Percentiles rank a stretch among this genome's conserved stretches.
Evolutionary conservation across 331 rosid species (phyloP).

Genomic region (Erythrophleum ivorense): DNA sequence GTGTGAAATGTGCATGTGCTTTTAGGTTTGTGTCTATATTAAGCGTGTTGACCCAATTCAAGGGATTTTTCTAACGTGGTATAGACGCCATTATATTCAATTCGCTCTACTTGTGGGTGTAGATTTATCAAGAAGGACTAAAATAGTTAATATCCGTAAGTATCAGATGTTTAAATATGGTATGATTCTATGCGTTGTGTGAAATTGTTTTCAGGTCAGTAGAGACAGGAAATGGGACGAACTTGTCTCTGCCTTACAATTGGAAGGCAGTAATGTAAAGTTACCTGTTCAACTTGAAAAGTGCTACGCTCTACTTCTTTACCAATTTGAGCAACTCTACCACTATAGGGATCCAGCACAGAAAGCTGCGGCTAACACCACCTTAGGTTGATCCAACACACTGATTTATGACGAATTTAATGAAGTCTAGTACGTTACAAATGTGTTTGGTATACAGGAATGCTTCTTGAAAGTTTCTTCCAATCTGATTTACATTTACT

Average conservation of each 20-base stretch:
- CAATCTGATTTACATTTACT: neutral
- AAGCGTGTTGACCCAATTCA: constrained; percentile 10
- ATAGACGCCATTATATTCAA: neutral
- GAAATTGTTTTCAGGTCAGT: constrained; percentile 43
- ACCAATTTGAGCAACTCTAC: constrained; percentile 49
- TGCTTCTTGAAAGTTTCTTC: constrained; percentile 26
- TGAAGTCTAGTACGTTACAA: constrained; percentile 7
- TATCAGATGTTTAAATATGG: neutral
- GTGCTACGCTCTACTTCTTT: constrained; percentile 45
- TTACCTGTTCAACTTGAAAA: constrained; percentile 48
- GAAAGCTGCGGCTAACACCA: constrained; percentile 17
- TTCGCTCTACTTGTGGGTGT: too few relatives aligned
- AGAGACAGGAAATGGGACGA: constrained; percentile 53
- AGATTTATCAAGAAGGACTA: neutral
- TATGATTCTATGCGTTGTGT: neutral
- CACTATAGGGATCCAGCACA: constrained; percentile 40
- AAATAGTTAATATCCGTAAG: neutral
- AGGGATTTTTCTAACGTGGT: neutral
- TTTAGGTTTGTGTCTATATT: neutral
- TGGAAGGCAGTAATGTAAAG: constrained; percentile 41
- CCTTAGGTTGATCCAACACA: constrained; percentile 33
- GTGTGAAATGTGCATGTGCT: neutral
- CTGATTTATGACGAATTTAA: constrained; percentile 11
- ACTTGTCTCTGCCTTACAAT: constrained; percentile 45
- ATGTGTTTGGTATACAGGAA: neutral